Evolutionary conservation across 192 early-diverging fungal species (phyloP), one percentile per base, ranked within the genome.

Genomic region (Entrophospora sp.): DNA sequence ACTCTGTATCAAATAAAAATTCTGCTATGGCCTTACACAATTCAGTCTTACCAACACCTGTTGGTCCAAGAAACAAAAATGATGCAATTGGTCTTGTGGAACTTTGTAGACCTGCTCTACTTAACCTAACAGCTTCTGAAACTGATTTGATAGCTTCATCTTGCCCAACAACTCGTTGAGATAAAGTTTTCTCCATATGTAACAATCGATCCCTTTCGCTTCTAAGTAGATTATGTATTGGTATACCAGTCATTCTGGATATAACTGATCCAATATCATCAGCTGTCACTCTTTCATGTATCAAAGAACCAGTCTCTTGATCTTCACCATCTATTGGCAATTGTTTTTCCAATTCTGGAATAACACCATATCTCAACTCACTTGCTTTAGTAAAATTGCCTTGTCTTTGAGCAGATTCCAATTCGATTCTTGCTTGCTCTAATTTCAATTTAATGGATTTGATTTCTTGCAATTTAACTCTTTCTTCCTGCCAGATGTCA

Each of bases 41-140:
- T 53, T 87, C 84, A 1, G 90, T 92, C 71, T 92, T 92, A 57
- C 90, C 90, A 30, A 87, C 85, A 44, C 89, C 89, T n/a, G 89
- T 92, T 35, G 89, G 88, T 38, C 90, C 90, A 30, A 89, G 76
- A 77, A 92, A 92, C 65, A 92, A 81, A 58, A 92, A 92, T 14
- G 81, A 85, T 13, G 88, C 90, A 48, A 89, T 78, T 5, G 90
- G 89, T 30, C 87, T 77, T 27, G 75, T 79, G 27, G 86, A 84
- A 69, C 81, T 83, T 61, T 89, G 87, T 35, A 91, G 77, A 25
- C 88, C 88, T 24, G 89, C 88, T n/a, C 85, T 80, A 53, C 83
- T 86, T n/a, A 90, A 75, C 5, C 88, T 77, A 25, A 91, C 83
- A 1, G 89, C 88, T 42, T 91, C 84, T 16, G 85, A 71, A 0